Base-by-base conservation (phyloP, 1,284 basidiomycete genomes). In the Clitocybe nebularis region DNA sequence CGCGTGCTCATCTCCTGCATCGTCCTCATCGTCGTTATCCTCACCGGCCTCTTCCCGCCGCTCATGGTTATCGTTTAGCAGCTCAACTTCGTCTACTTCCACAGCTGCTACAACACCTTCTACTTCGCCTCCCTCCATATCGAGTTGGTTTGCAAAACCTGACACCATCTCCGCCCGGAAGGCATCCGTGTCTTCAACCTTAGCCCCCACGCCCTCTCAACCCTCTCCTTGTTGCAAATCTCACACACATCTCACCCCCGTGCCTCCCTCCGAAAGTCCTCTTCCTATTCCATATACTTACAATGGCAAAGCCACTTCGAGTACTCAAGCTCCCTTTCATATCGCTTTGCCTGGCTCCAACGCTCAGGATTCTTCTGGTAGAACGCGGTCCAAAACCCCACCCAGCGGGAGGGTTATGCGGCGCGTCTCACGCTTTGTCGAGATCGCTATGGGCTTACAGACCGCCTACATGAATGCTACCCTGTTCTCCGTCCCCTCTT, bases 371-470 rank as follows among this genome's bases (percentile, higher is more conserved):
- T 32, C 26, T n/a, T 28, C 17, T 3, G 5, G 9, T 4, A 23
- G 6, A 19, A 30, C 30, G 11, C 21, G 32, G 7, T 8, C 30
- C 4, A 11, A n/a, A 3, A 33, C 20, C 11, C 17, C 48, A 1
- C 41, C 39, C 24, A 59, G 63, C 4, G 54, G 50, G 28, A 60
- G 56, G 25, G 56, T 79, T 33, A 59, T 68, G 34, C 64, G 65
- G 39, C 71, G 69, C 17, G 64, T 81, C 36, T 59, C 68, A 20
- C 66, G 64, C 25, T 59, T 81, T 35, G 56, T 80, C 35, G 72
- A 72, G 49, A 62, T 74, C 1, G 79, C 79, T 10, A 71, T 69
- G 42, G 69, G 70, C n/a, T 67, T 81, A 50, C 79, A 81, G 54
- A 66, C 63, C 19, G 75, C 74, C 19, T 81, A 79, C 50, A 69